Percentiles rank a stretch among this genome's conserved stretches.
phyloP scores from a whole-genome alignment of 768 basidiomycete genomes.

The Agrocybe pediades region DNA sequence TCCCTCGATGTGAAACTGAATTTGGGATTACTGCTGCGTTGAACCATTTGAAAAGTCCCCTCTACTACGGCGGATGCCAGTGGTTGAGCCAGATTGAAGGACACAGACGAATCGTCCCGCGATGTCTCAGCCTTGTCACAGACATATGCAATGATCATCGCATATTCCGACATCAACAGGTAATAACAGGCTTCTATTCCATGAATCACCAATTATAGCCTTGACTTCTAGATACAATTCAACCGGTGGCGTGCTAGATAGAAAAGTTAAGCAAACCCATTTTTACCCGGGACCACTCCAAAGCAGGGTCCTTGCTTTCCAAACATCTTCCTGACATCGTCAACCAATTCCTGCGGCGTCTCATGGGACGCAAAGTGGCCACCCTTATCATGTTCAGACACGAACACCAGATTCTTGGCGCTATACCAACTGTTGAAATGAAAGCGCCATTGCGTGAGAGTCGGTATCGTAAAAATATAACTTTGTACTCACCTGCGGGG shows the following conservation, averaged over 20 bases:
- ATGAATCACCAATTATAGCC: not conserved
- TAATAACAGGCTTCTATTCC: no score
- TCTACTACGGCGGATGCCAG: no score
- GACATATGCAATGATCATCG: no score
- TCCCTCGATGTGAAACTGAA: no score
- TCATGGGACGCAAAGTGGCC: constrained; percentile 10
- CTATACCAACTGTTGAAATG: constrained; percentile 17
- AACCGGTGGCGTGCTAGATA: no score
- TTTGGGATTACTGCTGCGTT: no score
- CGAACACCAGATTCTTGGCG: constrained; percentile 33
- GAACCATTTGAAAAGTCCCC: no score
- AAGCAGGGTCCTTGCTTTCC: not conserved
- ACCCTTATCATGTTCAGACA: constrained; percentile 30
- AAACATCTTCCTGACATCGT: constrained; percentile 11
- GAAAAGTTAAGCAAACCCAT: not conserved
- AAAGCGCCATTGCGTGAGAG: not conserved
- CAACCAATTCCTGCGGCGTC: constrained; percentile 4
- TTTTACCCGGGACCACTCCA: not conserved
- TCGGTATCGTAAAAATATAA: not conserved
- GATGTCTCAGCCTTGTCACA: no score
- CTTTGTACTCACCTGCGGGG: constrained; percentile 23
- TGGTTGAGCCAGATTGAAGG: no score
- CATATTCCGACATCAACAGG: no score
- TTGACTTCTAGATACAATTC: not conserved
- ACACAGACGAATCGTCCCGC: no score